Evolutionary conservation across 805 yeast species (phyloP), one percentile per base, ranked within the genome.

Genomic region (Candida hungchunana): DNA sequence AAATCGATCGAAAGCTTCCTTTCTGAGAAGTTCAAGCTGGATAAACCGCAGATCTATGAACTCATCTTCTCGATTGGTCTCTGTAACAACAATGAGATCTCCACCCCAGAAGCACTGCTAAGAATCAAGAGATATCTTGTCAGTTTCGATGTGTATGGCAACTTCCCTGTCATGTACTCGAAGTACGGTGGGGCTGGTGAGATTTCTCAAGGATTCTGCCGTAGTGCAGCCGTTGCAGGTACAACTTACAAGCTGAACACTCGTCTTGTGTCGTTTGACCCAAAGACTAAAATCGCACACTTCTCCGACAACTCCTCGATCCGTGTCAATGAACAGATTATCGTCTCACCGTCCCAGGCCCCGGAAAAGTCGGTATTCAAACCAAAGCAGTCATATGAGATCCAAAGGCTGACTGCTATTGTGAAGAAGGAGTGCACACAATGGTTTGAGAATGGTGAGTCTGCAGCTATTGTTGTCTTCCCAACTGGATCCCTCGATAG

Each of bases 141-240:
- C 7, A 84, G 96, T 13, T 81, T 86, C 55, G 95, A 89, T 50
- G 86, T 89, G 4, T 93, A 89, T 59, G 98, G 98, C 11, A 82
- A 78, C 45, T 90, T 93, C 70, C 97, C 98, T 3, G 94, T 85
- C 10, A 69, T 90, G 66, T 81, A 81, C 50, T 83, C 95, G 33
- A 90, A 87, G 66, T 90, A 80, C 62, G 98, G 97, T 39, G 94
- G 96, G 3, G 89, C 95, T 0, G 96, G 97, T 35, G 98, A 90
- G 62, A 67, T 90, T 18, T 80, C 95, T 12, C 98, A 90, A 64
- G 98, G 97, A 2, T 90, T 93, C 60, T 90, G 97, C 63, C 73
- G 98, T 50, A 83, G 95, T 39, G 97, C 97, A 4, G 98, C 98
- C 11, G 97, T 90, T 44, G 97, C 93, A 14, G 97, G 97, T 36